A percentile compares a stretch with the other conserved stretches of the same genome.
Evolutionary conservation across 176 grass and related monocot genomes (phyloP).

Genomic region (Miscanthus lutarioriparius): DNA sequence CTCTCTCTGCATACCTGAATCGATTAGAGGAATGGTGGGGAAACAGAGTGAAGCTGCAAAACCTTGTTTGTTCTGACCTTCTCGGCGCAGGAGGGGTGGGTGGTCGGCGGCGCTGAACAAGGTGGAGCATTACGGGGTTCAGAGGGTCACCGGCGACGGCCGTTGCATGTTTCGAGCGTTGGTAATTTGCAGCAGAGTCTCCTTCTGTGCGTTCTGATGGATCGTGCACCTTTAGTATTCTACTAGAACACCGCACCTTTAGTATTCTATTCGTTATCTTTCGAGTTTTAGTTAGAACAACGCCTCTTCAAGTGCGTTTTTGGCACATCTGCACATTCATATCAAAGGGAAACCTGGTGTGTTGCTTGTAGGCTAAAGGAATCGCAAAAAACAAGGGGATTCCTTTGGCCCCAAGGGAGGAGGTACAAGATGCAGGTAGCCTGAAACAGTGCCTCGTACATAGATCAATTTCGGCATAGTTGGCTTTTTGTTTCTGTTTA

Average conservation of each 20-base stretch:
- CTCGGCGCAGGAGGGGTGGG: conserved; percentile 51
- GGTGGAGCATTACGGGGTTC: conserved; percentile 74
- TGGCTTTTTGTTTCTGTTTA: neutral
- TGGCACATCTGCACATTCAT: neutral
- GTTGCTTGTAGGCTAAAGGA: conserved; percentile 71
- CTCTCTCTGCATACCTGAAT: neutral
- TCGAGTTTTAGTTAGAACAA: neutral
- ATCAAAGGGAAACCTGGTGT: neutral
- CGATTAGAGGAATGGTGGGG: neutral
- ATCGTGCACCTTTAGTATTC: neutral
- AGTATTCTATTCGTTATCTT: neutral
- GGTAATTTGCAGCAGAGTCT: conserved; percentile 37
- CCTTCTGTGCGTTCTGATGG: neutral
- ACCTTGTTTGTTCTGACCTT: neutral
- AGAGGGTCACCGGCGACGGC: conserved; percentile 80
- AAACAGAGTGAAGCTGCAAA: conserved; percentile 6
- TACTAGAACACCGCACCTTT: neutral
- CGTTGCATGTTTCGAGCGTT: conserved; percentile 97
- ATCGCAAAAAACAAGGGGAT: conserved; percentile 80
- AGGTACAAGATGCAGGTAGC: conserved; percentile 81
- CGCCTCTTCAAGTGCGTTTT: neutral
- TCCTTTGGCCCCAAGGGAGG: conserved; percentile 59
- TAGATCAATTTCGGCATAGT: neutral
- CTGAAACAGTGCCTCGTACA: neutral
- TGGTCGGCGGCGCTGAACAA: conserved; percentile 70